Evolutionary conservation across 2,329 filamentous ascomycete genomes (phyloP).

Genomic region (Cytospora piceae): DNA sequence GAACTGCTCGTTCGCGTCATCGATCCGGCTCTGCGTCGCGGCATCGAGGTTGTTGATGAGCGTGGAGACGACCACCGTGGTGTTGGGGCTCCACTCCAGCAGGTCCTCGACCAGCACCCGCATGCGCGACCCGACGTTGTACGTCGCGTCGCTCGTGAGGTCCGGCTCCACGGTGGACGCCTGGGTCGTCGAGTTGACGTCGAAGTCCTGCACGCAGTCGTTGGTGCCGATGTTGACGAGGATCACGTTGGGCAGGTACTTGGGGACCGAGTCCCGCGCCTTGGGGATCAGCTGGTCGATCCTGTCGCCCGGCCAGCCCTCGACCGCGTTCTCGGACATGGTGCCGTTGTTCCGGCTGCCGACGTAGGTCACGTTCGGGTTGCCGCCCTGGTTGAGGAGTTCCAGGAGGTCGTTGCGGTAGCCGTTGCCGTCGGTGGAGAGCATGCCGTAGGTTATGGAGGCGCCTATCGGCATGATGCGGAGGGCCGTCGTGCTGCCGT

Average conservation of each 20-base stretch:
- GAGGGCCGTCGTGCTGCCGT: slow-evolving; percentile 36
- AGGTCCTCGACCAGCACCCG: slow-evolving; percentile 43
- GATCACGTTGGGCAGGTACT: slow-evolving; percentile 45
- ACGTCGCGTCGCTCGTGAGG: slow-evolving; percentile 26
- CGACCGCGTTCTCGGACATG: slow-evolving; percentile 48
- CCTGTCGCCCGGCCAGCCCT: slow-evolving; percentile 49
- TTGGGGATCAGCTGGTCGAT: slow-evolving; percentile 45
- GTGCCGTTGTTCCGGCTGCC: slow-evolving; percentile 44
- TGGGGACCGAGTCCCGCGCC: slow-evolving; percentile 39
- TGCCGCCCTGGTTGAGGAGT: slow-evolving; percentile 40
- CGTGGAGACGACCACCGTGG: slow-evolving; percentile 45
- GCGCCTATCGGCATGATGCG: slow-evolving; percentile 50
- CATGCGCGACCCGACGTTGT: slow-evolving; percentile 39
- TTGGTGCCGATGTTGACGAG: slow-evolving; percentile 50
- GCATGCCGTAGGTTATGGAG: slow-evolving; percentile 46
- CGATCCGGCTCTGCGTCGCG: slow-evolving; percentile 36
- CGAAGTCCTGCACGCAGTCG: slow-evolving; percentile 43
- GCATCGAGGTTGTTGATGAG: slow-evolving; percentile 38
- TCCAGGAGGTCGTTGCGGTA: slow-evolving; percentile 43
- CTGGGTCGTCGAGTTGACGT: slow-evolving; percentile 34
- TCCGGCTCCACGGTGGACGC: not conserved
- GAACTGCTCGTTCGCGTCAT: slow-evolving; percentile 42
- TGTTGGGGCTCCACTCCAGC: slow-evolving; percentile 38
- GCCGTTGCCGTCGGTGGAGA: slow-evolving; percentile 44
- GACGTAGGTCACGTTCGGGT: slow-evolving; percentile 44